A percentile compares a stretch with the other conserved stretches of the same genome.
Conservation (phyloP, 768 basidiomycete species). For the Pleurotus djamor region DNA sequence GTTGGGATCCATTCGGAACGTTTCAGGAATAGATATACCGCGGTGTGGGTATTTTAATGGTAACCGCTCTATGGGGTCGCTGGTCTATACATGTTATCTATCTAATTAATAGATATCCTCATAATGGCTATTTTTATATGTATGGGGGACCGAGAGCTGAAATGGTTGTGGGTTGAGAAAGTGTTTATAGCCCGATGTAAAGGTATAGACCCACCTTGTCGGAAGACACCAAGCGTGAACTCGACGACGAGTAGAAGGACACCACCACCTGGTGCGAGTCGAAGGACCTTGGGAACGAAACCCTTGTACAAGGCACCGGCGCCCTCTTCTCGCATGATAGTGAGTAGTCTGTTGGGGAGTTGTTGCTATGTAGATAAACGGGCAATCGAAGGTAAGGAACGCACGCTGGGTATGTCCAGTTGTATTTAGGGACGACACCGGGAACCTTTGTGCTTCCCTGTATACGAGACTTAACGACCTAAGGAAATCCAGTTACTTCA, state of each 20-base stretch:
- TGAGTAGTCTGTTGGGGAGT: constrained; percentile 37
- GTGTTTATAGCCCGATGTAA: not conserved
- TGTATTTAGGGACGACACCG: constrained; percentile 83
- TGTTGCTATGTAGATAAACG: not conserved
- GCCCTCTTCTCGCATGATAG: constrained; percentile 87
- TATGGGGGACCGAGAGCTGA: constrained; percentile 55
- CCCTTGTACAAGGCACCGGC: constrained; percentile 88
- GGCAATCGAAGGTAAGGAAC: not conserved
- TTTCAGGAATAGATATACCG: not conserved
- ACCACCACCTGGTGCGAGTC: constrained; percentile 95
- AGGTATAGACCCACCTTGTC: constrained; percentile 48
- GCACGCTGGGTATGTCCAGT: constrained; percentile 89
- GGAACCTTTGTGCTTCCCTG: constrained; percentile 69
- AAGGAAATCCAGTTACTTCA: constrained; percentile 8
- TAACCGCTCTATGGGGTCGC: not conserved
- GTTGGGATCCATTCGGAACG: no score
- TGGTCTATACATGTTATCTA: not conserved
- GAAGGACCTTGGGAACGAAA: constrained; percentile 92
- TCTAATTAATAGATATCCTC: constrained; percentile 1
- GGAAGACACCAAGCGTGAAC: constrained; percentile 75
- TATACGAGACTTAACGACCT: constrained; percentile 97
- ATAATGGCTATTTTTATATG: constrained; percentile 23
- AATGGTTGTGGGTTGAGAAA: not conserved
- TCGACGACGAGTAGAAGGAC: constrained; percentile 93
- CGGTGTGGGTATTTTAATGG: not conserved